These are phyloP conservation scores for Cucurbitaria berberidis DNA, from an alignment of 2,329 filamentous ascomycete species.

Conservation along the genomic window DNA sequence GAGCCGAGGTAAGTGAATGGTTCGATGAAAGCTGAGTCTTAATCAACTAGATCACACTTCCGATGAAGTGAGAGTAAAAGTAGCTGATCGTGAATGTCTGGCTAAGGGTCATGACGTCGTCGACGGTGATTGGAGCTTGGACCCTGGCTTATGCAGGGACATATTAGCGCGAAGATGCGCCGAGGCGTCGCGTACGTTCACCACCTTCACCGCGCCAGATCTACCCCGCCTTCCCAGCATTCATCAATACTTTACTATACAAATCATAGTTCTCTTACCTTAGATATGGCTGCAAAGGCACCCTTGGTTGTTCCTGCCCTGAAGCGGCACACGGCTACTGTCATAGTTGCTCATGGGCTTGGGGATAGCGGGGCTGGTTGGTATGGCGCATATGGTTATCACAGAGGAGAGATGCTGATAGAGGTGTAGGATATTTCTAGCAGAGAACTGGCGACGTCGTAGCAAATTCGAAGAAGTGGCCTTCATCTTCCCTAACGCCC, in stretches of 20 bases:
- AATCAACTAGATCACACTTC: background rate
- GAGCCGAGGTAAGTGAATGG: background rate
- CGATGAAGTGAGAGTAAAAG: background rate
- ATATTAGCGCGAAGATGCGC: conserved; percentile 25
- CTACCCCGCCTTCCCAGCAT: conserved; percentile 22
- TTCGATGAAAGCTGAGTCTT: background rate
- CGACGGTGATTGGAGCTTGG: conserved; percentile 39
- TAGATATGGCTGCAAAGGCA: conserved; percentile 48
- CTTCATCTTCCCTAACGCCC: conserved; percentile 93
- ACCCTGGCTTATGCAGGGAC: conserved; percentile 32
- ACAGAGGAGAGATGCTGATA: conserved; percentile 17
- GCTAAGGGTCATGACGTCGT: conserved; percentile 41
- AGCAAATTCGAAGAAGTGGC: conserved; percentile 86
- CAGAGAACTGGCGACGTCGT: conserved; percentile 84
- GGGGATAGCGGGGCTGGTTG: conserved; percentile 81
- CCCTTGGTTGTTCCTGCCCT: conserved; percentile 77
- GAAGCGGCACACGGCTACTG: conserved; percentile 86
- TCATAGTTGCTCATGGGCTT: conserved; percentile 92
- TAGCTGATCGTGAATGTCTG: conserved; percentile 8
- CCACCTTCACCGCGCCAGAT: background rate
- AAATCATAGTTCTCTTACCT: conserved; percentile 3
- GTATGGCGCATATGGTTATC: conserved; percentile 51
- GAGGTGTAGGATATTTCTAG: conserved; percentile 68
- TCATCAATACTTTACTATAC: conserved; percentile 5
- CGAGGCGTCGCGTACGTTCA: conserved; percentile 15